A percentile compares a stretch with the other conserved stretches of the same genome.
Conservation (phyloP, 805 yeast genomes). For the Candida silvatica region DNA sequence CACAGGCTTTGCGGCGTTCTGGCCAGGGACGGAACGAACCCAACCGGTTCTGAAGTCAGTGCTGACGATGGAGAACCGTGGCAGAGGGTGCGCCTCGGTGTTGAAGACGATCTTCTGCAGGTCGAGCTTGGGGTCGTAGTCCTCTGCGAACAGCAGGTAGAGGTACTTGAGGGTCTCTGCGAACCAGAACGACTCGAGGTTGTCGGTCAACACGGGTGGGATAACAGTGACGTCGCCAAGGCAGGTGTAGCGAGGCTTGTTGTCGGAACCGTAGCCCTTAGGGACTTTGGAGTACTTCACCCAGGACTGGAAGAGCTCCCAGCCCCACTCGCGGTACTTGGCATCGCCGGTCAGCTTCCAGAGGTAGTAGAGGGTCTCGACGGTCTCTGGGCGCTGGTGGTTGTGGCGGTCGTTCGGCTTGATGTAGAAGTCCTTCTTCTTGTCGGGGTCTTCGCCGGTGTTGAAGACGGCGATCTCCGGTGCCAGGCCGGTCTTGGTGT, state of each 20-base stretch:
- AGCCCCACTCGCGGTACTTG: slow-evolving; percentile 84
- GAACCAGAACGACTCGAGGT: slow-evolving; percentile 88
- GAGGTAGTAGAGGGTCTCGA: slow-evolving; percentile 75
- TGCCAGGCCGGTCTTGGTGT: slow-evolving; percentile 66
- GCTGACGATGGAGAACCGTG: slow-evolving; percentile 46
- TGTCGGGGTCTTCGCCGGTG: slow-evolving; percentile 28
- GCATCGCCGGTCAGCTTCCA: slow-evolving; percentile 75
- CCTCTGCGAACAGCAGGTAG: slow-evolving; percentile 67
- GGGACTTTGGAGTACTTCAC: slow-evolving; percentile 46
- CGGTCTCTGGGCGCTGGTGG: slow-evolving; percentile 90
- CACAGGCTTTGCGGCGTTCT: not conserved
- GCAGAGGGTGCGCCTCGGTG: slow-evolving; percentile 92
- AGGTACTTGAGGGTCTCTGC: slow-evolving; percentile 89
- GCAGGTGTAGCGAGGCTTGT: slow-evolving; percentile 44
- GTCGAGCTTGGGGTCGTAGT: slow-evolving; percentile 44
- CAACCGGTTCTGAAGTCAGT: slow-evolving; percentile 54
- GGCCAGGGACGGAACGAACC: slow-evolving; percentile 26
- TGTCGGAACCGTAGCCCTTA: slow-evolving; percentile 35
- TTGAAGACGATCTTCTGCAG: slow-evolving; percentile 69
- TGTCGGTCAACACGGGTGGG: slow-evolving; percentile 49
- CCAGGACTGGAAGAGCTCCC: slow-evolving; percentile 72
- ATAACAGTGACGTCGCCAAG: slow-evolving; percentile 58
- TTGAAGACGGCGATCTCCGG: slow-evolving; percentile 90
- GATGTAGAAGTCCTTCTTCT: slow-evolving; percentile 50
- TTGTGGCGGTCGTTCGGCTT: slow-evolving; percentile 73